phyloP scores from a whole-genome alignment of 78 protist genomes.

The Parvularia atlantis region DNA sequence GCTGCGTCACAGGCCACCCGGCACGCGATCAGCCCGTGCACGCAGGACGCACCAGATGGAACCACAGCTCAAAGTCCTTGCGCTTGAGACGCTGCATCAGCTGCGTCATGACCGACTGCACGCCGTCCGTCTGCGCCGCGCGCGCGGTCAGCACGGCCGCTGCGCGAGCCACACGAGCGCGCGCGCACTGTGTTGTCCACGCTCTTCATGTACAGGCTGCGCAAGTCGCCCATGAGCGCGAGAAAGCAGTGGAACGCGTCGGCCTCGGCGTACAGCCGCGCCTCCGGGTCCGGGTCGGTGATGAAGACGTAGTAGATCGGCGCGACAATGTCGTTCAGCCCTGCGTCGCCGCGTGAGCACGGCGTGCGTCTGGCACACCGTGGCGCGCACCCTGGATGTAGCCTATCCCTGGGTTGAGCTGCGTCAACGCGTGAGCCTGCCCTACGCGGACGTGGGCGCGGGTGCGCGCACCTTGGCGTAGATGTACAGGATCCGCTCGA shows the following conservation, averaged over 20 bases:
- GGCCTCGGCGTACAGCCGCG: conserved; percentile 50
- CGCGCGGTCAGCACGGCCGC: no score
- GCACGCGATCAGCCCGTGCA: no score
- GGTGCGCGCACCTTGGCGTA: no score
- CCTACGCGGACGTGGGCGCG: no score
- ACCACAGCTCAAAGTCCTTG: conserved; percentile 12
- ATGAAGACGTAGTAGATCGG: conserved; percentile 60
- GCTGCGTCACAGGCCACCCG: no score
- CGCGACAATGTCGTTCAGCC: conserved; percentile 72
- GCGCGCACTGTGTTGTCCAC: neutral
- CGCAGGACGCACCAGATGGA: no score
- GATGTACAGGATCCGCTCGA: conserved; percentile 17
- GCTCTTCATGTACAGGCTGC: conserved; percentile 40
- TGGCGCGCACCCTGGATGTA: neutral
- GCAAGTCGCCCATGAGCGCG: conserved; percentile 48
- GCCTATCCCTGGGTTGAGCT: conserved; percentile 7
- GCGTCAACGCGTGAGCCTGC: no score
- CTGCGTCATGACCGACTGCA: no score
- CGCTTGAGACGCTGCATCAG: neutral
- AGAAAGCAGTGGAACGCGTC: conserved; percentile 76
- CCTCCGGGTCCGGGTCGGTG: conserved; percentile 16
- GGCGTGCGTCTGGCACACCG: neutral
- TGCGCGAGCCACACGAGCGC: neutral
- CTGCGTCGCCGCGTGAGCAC: conserved; percentile 22
- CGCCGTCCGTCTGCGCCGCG: no score